These are phyloP conservation scores for Tinospora cordifolia DNA, from an alignment of 164 flowering plant species.

Conservation along the genomic window DNA sequence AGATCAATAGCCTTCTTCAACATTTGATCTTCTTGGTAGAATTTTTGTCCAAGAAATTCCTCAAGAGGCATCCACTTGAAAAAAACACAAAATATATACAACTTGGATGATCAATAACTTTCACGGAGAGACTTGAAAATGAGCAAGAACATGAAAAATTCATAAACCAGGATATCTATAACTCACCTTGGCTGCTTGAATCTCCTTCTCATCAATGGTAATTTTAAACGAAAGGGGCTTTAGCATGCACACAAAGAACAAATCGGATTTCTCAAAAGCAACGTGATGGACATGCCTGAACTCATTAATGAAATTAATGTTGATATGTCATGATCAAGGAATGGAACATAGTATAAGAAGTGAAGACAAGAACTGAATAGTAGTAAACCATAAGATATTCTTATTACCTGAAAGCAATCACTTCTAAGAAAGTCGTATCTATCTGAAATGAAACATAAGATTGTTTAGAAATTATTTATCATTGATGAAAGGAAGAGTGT, in stretches of 20 bases:
- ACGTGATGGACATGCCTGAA: constrained; percentile 53
- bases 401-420: constrained; percentile 60
- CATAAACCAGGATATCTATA: background rate
- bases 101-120: background rate
- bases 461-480: background rate
- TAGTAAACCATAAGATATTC: background rate
- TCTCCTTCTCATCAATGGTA: constrained; percentile 44
- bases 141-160: background rate
- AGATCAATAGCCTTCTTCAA: constrained; percentile 36
- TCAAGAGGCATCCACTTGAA: constrained; percentile 54
- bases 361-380: background rate
- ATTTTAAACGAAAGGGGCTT: constrained; percentile 49
- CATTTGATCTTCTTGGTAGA: constrained; percentile 48
- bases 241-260: constrained; percentile 64
- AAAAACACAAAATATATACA: background rate
- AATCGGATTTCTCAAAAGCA: constrained; percentile 59
- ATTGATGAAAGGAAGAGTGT: background rate
- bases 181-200: constrained; percentile 49
- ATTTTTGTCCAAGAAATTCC: constrained; percentile 40
- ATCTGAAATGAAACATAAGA: constrained; percentile 28
- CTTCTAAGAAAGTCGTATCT: constrained; percentile 43
- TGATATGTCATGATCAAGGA: background rate
- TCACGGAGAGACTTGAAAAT: background rate
- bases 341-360: too few relatives aligned
- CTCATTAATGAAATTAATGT: too few relatives aligned